A percentile compares a stretch with the other conserved stretches of the same genome.
Conservation (phyloP, 805 yeast species). For the Teunomyces tritomae region DNA sequence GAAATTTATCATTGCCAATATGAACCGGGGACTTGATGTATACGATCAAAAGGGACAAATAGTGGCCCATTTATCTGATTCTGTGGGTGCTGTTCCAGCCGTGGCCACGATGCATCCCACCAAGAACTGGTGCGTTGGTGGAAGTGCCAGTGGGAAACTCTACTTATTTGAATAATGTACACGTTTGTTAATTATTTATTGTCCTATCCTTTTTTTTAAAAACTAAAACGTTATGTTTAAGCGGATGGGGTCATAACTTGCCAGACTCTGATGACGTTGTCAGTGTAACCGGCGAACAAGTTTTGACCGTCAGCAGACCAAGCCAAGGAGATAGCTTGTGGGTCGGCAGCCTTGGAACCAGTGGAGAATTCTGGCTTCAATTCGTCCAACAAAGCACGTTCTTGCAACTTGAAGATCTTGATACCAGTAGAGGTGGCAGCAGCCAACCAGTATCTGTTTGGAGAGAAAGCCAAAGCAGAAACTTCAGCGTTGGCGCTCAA, state of each 20-base stretch:
- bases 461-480: constrained; percentile 98
- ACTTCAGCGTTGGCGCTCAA: constrained; percentile 95
- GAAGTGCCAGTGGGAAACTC: constrained; percentile 89
- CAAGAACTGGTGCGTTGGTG: constrained; percentile 89
- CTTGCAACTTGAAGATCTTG: constrained; percentile 97
- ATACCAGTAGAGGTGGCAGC: constrained; percentile 98
- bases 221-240: constrained; percentile 19
- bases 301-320: constrained; percentile 99
- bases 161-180: constrained; percentile 50
- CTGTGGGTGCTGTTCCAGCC: constrained; percentile 90
- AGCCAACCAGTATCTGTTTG: constrained; percentile 99
- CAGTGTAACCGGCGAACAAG: constrained; percentile 99
- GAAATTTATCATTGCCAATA: constrained; percentile 88
- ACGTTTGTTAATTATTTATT: constrained; percentile 5
- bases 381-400: constrained; percentile 91
- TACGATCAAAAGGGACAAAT: constrained; percentile 75
- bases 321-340: constrained; percentile 96
- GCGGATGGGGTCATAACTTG: constrained; percentile 92
- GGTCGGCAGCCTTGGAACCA: constrained; percentile 88
- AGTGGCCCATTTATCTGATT: constrained; percentile 66
- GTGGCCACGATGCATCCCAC: constrained; percentile 81
- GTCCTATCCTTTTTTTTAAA: neutral
- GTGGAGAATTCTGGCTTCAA: constrained; percentile 96
- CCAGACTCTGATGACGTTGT: constrained; percentile 99
- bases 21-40: constrained; percentile 85